Percentiles rank a stretch among this genome's conserved stretches.
phyloP scores from a whole-genome alignment of 2,329 filamentous ascomycete species.

The Talaromyces sp. region DNA sequence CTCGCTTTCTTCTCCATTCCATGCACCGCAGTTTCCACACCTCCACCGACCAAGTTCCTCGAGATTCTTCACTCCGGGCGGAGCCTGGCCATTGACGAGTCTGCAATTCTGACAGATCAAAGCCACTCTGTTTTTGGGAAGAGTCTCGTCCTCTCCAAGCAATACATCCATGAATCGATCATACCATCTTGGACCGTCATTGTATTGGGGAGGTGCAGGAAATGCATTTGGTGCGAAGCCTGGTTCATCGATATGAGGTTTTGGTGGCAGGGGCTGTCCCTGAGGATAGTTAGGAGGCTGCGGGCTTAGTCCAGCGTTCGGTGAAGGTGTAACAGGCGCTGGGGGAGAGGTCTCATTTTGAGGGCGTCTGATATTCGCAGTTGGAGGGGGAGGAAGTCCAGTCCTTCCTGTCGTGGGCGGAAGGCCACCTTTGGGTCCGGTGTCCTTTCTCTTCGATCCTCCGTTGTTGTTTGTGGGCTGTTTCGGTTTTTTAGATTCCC shows the following conservation, averaged over 20 bases:
- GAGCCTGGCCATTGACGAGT: constrained; percentile 91
- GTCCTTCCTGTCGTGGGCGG: constrained; percentile 31
- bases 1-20: constrained; percentile 79
- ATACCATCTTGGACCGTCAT: constrained; percentile 68
- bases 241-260: constrained; percentile 29
- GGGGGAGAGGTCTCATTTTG: constrained; percentile 12
- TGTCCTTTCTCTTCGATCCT: constrained; percentile 13
- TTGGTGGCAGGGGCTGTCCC: not conserved
- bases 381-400: constrained; percentile 56
- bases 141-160: constrained; percentile 89
- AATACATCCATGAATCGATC: constrained; percentile 88
- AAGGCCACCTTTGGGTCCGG: not conserved
- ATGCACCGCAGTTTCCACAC: constrained; percentile 75
- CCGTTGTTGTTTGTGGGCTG: constrained; percentile 1
- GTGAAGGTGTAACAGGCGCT: constrained; percentile 27
- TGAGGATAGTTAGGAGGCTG: constrained; percentile 19
- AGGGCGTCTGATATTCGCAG: constrained; percentile 54
- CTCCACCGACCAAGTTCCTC: constrained; percentile 82
- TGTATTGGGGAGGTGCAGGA: constrained; percentile 27
- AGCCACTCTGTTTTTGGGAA: constrained; percentile 82
- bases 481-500: constrained; percentile 46
- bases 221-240: constrained; percentile 48
- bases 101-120: constrained; percentile 78
- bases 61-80: constrained; percentile 71
- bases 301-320: constrained; percentile 19